Evolutionary conservation across 805 yeast species (phyloP), one percentile per base, ranked within the genome.

Genomic region (Lipomyces kockii): DNA sequence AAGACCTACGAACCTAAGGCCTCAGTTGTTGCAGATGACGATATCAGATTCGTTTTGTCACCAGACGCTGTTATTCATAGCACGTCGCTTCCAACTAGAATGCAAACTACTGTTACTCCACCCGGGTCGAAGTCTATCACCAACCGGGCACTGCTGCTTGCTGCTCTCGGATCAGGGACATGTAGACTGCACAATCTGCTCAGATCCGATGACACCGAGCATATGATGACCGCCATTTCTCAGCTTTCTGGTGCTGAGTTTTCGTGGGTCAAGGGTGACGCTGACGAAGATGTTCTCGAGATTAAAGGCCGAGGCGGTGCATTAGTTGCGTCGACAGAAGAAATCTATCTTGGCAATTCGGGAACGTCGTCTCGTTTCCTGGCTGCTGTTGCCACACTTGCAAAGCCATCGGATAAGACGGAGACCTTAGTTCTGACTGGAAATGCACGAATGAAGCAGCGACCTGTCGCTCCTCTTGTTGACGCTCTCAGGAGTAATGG

Each of bases 71-170:
- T 85, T 61, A 97, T 95, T 51, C 62, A 53, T 11, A 43, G 55
- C 8, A 66, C 78, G 74, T 77, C 61, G 72, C 78, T 39, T 67
- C 74, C 70, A 62, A 71, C 75, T 1, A 82, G 84, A 6, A 60
- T 75, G 6, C 76, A 78, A 37, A 80, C 82, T 29, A 84, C 81
- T 22, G 85, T 91, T 46, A 83, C 84, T 12, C 99, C 99, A 20
- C 99, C 99, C 3, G 99, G 99, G 1, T 94, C 98, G 1, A 95
- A 95, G 78, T 94, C 98, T 2, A 94, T 95, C 67, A 93, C 98
- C 7, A 95, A 95, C 77, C 87, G 99, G 78, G 99, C 98, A 5
- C 83, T 95, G 67, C 86, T 95, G 17, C 82, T 95, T 71, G 98
- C 99, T 57, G 97, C 98, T 25, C 84, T 95, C 68, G 97, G 97